Conservation (phyloP, 495 filamentous ascomycete genomes). For the Ramalina intermedia region DNA sequence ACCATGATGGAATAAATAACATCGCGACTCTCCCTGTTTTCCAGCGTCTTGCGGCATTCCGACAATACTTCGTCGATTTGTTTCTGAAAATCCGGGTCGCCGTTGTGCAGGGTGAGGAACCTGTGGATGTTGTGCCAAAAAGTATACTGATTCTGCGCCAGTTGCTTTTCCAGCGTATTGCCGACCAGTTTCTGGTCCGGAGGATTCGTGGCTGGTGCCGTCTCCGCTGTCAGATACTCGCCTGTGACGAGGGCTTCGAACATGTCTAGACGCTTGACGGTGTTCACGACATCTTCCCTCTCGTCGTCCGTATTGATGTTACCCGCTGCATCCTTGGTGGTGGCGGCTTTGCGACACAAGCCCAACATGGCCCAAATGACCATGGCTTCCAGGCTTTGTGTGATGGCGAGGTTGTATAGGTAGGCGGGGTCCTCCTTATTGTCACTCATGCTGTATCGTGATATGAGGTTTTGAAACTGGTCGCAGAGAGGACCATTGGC, state of each 20-base stretch:
- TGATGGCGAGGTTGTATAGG: constrained; percentile 26
- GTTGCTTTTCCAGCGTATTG: constrained; percentile 30
- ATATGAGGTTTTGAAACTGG: constrained; percentile 46
- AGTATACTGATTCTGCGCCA: constrained; percentile 48
- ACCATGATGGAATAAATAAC: constrained; percentile 81
- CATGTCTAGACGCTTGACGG: constrained; percentile 51
- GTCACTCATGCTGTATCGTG: constrained; percentile 17
- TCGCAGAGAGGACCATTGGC: constrained; percentile 44
- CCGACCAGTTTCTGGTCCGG: constrained; percentile 28
- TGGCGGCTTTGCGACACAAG: constrained; percentile 27
- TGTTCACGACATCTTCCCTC: constrained; percentile 44
- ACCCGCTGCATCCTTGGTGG: constrained; percentile 11
- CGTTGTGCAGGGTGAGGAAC: constrained; percentile 54
- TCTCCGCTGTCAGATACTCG: constrained; percentile 43
- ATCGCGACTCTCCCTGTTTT: constrained; percentile 76
- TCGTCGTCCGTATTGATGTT: constrained; percentile 18
- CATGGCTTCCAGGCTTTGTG: constrained; percentile 48
- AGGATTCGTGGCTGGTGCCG: constrained; percentile 25
- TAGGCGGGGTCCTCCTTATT: constrained; percentile 26
- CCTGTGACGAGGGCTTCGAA: constrained; percentile 64
- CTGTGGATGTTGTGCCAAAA: constrained; percentile 70
- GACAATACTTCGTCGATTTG: constrained; percentile 49
- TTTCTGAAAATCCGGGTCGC: constrained; percentile 39
- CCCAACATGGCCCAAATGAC: constrained; percentile 56
- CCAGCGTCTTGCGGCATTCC: constrained; percentile 50